Conservation (phyloP, 2,329 filamentous ascomycete genomes). For the Penicillium sumatraense region DNA sequence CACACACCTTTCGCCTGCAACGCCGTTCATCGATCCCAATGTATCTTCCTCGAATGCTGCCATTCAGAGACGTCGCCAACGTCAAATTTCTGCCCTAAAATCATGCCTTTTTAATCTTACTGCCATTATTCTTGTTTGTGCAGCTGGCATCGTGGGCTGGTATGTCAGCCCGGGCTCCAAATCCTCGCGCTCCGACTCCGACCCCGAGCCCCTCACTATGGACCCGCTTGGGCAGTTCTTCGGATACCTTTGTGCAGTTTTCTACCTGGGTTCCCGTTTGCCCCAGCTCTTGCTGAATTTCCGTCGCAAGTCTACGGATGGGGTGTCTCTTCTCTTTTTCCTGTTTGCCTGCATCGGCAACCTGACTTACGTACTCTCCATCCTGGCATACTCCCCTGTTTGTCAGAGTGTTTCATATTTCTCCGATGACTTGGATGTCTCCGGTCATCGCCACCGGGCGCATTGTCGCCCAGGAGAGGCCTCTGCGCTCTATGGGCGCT, state of each 20-base stretch:
- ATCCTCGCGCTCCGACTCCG: constrained; percentile 25
- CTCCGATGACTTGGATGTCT: constrained; percentile 22
- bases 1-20: constrained; percentile 77
- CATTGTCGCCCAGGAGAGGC: constrained; percentile 70
- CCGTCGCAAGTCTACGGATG: constrained; percentile 88
- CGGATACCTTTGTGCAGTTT: constrained; percentile 84
- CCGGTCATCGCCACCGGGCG: constrained; percentile 16
- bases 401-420: constrained; percentile 50
- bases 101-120: constrained; percentile 71
- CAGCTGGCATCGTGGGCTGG: constrained; percentile 84
- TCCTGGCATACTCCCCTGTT: constrained; percentile 83
- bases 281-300: constrained; percentile 93
- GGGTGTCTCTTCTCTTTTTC: constrained; percentile 93
- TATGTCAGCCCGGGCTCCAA: constrained; percentile 64
- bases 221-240: constrained; percentile 84
- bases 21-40: constrained; percentile 69
- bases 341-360: constrained; percentile 96
- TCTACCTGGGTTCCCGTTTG: constrained; percentile 87
- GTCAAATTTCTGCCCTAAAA: constrained; percentile 47
- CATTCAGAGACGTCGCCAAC: constrained; percentile 15
- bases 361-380: constrained; percentile 87
- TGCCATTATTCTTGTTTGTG: constrained; percentile 79
- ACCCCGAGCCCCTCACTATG: constrained; percentile 60
- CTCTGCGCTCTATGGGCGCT: constrained; percentile 70
- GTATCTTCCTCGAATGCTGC: constrained; percentile 29